Conservation (phyloP, 306 rosid species). For the Vigna unguiculata region DNA sequence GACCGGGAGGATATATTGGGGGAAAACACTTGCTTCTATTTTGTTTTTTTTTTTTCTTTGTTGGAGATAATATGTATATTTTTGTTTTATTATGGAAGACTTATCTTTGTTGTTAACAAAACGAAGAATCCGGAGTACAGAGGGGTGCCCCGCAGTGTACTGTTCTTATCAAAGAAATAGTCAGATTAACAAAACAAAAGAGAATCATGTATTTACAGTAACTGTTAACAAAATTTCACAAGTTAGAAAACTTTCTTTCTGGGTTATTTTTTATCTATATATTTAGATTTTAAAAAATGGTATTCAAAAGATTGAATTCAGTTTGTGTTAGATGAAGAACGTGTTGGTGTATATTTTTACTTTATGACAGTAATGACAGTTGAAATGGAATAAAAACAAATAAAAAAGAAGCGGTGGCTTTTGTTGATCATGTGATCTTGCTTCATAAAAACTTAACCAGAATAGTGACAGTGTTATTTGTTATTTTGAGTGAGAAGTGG, state of each 20-base stretch:
- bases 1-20: slow-evolving; percentile 15
- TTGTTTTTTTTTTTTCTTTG: background rate
- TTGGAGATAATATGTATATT: slow-evolving; percentile 19
- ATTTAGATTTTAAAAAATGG: too few species aligned
- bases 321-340: too few species aligned
- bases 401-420: background rate
- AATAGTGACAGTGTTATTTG: background rate
- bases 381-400: background rate
- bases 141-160: slow-evolving; percentile 18
- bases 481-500: background rate
- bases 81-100: slow-evolving; percentile 38
- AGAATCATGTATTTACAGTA: background rate
- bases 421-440: slow-evolving; percentile 47
- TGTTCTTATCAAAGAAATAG: slow-evolving; percentile 62
- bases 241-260: too few species aligned
- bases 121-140: slow-evolving; percentile 47
- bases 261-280: too few species aligned
- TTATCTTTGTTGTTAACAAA: slow-evolving; percentile 54
- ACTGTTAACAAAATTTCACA: too few species aligned
- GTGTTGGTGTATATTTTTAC: too few species aligned
- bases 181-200: slow-evolving; percentile 43
- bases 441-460: slow-evolving; percentile 30
- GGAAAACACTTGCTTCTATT: slow-evolving; percentile 30
- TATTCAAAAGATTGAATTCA: too few species aligned
- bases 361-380: slow-evolving; percentile 7